Base-by-base conservation (phyloP, 1,284 basidiomycete genomes). In the Ustilago sp. region DNA sequence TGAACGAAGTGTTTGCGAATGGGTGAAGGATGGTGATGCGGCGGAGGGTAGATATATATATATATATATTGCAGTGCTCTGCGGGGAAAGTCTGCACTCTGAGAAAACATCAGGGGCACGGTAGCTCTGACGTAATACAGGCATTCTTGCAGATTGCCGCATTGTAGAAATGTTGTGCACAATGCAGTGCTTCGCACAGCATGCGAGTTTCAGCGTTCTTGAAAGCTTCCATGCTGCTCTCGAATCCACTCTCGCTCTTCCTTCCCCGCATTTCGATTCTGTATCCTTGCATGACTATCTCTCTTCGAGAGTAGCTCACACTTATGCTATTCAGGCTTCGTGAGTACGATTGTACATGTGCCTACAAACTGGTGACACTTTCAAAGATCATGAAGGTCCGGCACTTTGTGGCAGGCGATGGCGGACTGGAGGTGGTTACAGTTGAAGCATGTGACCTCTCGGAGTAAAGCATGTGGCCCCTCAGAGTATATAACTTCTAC, bases 171-270 rank as follows among this genome's bases (percentile, higher is more conserved):
- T 6, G 34, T 35, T 52, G 32, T 34, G 6, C 28, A 47, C 32
- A 5, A 47, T 34, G 19, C 17, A 55, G 8, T 28, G 23, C 23
- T 28, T 28, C 8, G 8, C 53, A 12, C 35, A 0, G 36, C 32
- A 11, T 8, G 43, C 55, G 55, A 41, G 47, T 13, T 57, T 57
- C 31, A 57, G 41, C 55, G 41, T 56, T 17, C 28, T 7, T 45
- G 41, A 45, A 45, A 19, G 41, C 41, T 19, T 15, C 23, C 23
- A 28, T 45, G 41, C 41, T 13, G 36, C 36, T 13, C 23, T 28
- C 23, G 23, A 28, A 28, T 28, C 23, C 23, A 28, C 23, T 2
- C 23, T 28, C 23, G 23, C 23, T 28, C 23, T 28, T 28, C 23
- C 23, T 28, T 28, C 23, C 23, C 23, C 23, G 23, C 23, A 28